Evolutionary conservation across 176 grass and related monocot species (phyloP).

Genomic region (Musa itinerans): DNA sequence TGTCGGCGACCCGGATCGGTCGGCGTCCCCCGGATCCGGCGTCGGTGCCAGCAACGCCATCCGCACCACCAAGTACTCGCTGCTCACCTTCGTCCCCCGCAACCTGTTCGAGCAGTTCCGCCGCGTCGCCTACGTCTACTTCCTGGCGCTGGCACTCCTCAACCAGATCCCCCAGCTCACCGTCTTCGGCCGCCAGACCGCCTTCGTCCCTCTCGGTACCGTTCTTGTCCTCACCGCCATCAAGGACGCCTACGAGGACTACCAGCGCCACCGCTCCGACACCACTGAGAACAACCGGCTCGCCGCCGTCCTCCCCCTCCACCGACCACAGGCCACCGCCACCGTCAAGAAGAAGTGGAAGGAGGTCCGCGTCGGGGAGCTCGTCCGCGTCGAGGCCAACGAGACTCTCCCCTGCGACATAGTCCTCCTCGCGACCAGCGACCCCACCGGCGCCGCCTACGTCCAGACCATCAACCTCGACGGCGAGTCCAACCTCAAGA

Average conservation of each 20-base stretch:
- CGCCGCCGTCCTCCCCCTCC: conserved; percentile 32
- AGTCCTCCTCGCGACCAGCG: conserved; percentile 60
- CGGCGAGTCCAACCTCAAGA: conserved; percentile 85
- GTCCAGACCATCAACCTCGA: conserved; percentile 90
- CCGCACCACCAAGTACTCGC: conserved; percentile 64
- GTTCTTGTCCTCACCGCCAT: conserved; percentile 79
- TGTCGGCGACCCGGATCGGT: conserved; percentile 27
- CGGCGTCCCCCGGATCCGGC: not conserved
- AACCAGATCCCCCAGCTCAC: conserved; percentile 84
- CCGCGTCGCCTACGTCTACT: conserved; percentile 83
- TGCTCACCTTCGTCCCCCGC: conserved; percentile 64
- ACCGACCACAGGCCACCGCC: conserved; percentile 30
- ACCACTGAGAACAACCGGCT: conserved; percentile 53
- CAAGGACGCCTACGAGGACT: conserved; percentile 94
- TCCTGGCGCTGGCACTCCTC: conserved; percentile 71
- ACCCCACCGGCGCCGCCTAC: conserved; percentile 63
- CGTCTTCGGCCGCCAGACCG: conserved; percentile 59
- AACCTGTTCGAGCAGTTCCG: conserved; percentile 96
- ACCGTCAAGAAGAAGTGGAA: conserved; percentile 32
- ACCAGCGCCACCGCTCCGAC: conserved; percentile 76
- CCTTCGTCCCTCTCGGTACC: conserved; percentile 59
- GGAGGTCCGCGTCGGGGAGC: conserved; percentile 61
- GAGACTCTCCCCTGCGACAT: conserved; percentile 69
- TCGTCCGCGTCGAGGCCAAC: conserved; percentile 44
- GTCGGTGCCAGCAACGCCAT: conserved; percentile 29